Base-by-base conservation (phyloP, 345 rosid genomes). In the Erucastrum elatum region DNA sequence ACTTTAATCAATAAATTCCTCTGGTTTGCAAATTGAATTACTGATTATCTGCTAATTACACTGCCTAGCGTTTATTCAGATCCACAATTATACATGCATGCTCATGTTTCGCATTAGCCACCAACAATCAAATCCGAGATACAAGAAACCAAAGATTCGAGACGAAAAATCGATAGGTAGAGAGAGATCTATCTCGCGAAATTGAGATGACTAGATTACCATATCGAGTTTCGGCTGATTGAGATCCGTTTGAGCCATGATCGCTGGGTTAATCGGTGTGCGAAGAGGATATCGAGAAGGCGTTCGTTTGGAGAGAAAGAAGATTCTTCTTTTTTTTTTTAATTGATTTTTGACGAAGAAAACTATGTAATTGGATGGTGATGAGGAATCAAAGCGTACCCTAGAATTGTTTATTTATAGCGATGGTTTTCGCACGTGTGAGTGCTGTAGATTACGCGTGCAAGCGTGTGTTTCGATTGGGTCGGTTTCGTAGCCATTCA, bases 181-280 rank as follows among this genome's bases (percentile, higher is more conserved):
- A 37, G 44, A 37, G 10, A 37, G 44, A 46, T 46, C 53, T 11
- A 46, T 1, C 15, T 46, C 15, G 53, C 56, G 56, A 2, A 13
- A 33, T 61, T 35, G 4, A 62, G 66, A 72, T 9, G 15, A 70
- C 0, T 2, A 17, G 30, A 2, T 59, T 82, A 82, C 84, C 82
- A 82, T 64, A 11, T 82, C 84, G 17, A 72, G 16, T 56, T 77
- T 64, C 49, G 77, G 82, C 69, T 74, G 78, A 34, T 69, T 69
- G 49, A 71, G 35, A 77, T 82, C 84, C 1, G 81, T 65, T 33
- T 82, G 82, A 5, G 84, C 64, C 84, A 82, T 82, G 68, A 63
- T 82, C 74, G 56, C 56, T 51, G 56, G 56, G 56, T 21, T 51
- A n/a, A 51, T 51, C 56, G 56, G 1, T 46, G 16, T 51, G 56